phyloP scores from a whole-genome alignment of 2,329 filamentous ascomycete species.

The Pseudocercospora macadamiae region DNA sequence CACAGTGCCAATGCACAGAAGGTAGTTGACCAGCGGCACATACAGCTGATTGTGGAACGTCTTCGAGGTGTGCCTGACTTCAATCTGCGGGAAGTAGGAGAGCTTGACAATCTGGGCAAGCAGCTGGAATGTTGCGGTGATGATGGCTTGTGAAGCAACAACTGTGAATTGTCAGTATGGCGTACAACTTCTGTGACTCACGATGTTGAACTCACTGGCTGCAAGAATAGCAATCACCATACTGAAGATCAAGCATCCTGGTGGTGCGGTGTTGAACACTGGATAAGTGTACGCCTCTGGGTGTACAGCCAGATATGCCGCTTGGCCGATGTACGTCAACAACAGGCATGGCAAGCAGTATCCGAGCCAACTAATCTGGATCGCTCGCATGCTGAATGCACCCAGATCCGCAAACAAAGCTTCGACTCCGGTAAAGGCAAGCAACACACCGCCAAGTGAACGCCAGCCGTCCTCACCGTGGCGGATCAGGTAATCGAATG shows the following conservation, averaged over 20 bases:
- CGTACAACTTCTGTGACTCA: neutral
- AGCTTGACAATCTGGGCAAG: conserved; percentile 73
- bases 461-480: conserved; percentile 65
- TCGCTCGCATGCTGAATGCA: conserved; percentile 65
- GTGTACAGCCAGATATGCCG: conserved; percentile 67
- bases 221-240: conserved; percentile 67
- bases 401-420: conserved; percentile 78
- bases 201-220: conserved; percentile 53
- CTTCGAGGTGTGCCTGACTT: conserved; percentile 70
- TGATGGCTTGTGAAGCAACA: conserved; percentile 78
- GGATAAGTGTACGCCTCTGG: conserved; percentile 69
- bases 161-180: neutral
- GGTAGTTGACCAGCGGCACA: conserved; percentile 75
- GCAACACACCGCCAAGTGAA: conserved; percentile 67
- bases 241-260: conserved; percentile 68
- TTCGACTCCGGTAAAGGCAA: conserved; percentile 78
- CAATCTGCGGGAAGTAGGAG: conserved; percentile 75
- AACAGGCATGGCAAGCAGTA: conserved; percentile 70
- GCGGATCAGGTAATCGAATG: conserved; percentile 62
- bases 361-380: conserved; percentile 72
- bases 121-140: conserved; percentile 67
- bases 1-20: conserved; percentile 75
- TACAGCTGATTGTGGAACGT: conserved; percentile 76
- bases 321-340: conserved; percentile 72
- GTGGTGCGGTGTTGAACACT: conserved; percentile 71